Percentiles rank a stretch among this genome's conserved stretches.
phyloP scores from a whole-genome alignment of 257 asterid genomes.

The Cruciata laevipes region DNA sequence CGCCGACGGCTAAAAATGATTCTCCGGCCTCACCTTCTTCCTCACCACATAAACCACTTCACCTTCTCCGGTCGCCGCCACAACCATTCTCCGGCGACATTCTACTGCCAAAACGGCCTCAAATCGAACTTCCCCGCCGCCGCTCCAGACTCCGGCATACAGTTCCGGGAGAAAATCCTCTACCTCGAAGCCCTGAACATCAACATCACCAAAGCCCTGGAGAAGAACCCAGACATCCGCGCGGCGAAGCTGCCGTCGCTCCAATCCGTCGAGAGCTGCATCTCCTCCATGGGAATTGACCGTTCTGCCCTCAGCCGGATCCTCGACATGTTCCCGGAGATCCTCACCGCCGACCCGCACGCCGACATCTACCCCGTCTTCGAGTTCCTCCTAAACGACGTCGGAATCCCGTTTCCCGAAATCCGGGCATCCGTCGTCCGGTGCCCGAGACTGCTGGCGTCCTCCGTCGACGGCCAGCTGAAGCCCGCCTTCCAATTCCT shows the following conservation, averaged over 20 bases:
- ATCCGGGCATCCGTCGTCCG: constrained; percentile 44
- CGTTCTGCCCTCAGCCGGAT: constrained; percentile 52
- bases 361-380: constrained; percentile 53
- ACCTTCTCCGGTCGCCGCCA: background rate
- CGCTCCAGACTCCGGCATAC: constrained; percentile 44
- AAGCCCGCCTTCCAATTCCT: constrained; percentile 53
- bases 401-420: constrained; percentile 44
- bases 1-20: constrained; percentile 17
- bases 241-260: constrained; percentile 53
- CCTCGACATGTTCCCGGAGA: constrained; percentile 75
- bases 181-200: constrained; percentile 51
- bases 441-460: constrained; percentile 67
- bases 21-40: constrained; percentile 33
- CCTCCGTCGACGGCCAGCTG: constrained; percentile 45
- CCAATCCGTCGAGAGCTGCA: constrained; percentile 50
- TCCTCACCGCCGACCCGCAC: constrained; percentile 67
- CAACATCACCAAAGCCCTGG: constrained; percentile 53
- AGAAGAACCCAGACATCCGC: constrained; percentile 58
- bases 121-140: constrained; percentile 7
- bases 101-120: constrained; percentile 5
- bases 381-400: constrained; percentile 56
- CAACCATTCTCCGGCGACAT: background rate
- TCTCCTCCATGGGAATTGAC: constrained; percentile 69
- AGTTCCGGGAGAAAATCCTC: constrained; percentile 48
- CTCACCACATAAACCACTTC: constrained; percentile 1